A percentile compares a stretch with the other conserved stretches of the same genome.
Conservation (phyloP, 805 yeast genomes). For the Deakozyma indianensis region DNA sequence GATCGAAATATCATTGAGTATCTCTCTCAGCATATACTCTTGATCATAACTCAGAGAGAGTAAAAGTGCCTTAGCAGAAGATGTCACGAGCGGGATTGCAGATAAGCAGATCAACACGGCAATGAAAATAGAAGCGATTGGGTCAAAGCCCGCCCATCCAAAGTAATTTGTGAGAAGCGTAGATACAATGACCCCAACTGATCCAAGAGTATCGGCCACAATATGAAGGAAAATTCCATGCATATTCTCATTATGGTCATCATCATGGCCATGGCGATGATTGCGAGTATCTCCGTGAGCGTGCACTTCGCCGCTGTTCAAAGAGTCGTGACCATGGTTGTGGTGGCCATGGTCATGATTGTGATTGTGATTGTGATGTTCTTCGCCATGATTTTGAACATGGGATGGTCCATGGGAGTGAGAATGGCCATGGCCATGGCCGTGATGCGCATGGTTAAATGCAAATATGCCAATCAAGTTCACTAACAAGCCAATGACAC, state of each 20-base stretch:
- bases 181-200: constrained; percentile 91
- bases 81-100: constrained; percentile 68
- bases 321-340: constrained; percentile 4
- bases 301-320: constrained; percentile 1
- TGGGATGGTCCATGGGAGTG: constrained; percentile 22
- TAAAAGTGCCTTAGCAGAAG: constrained; percentile 63
- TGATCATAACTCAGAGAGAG: constrained; percentile 44
- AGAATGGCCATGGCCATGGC: constrained; percentile 31
- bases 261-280: constrained; percentile 20
- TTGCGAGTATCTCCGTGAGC: constrained; percentile 6
- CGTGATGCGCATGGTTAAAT: constrained; percentile 71
- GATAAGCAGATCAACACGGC: constrained; percentile 69
- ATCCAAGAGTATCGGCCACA: constrained; percentile 90
- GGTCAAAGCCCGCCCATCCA: constrained; percentile 75
- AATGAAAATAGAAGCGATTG: constrained; percentile 79
- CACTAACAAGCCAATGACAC: constrained; percentile 71
- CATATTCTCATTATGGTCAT: constrained; percentile 53
- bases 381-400: constrained; percentile 14
- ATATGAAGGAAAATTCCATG: constrained; percentile 89
- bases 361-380: constrained; percentile 13
- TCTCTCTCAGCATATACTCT: constrained; percentile 48
- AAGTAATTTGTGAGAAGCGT: constrained; percentile 62
- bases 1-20: constrained; percentile 50
- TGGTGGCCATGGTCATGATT: constrained; percentile 13
- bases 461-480: constrained; percentile 90